Evolutionary conservation across 2,329 filamentous ascomycete species (phyloP), one percentile per base, ranked within the genome.

Genomic region (Aspergillus fijiensis): DNA sequence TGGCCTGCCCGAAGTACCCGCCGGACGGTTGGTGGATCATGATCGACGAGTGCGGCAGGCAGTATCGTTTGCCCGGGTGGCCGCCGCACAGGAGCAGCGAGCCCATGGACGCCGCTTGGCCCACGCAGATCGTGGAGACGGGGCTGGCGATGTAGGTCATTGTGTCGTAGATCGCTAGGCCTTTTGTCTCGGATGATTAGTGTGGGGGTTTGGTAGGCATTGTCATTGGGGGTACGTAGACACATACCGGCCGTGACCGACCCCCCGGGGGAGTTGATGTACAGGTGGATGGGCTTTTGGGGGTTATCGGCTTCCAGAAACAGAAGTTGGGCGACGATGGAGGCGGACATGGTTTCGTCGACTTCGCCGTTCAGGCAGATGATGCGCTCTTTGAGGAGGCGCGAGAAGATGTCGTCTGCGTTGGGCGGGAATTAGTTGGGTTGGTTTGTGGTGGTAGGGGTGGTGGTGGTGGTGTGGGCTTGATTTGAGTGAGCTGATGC

Each of bases 11-110:
- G 49, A 80, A 81, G 69, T 88, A 89, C 3, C 87, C 87, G 51
- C 94, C 94, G 2, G 90, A 87, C 0, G 96, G 95, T 75, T 99
- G 95, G 78, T 99, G 95, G 58, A 99, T 88, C 95, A 99, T 99
- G 72, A 99, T 90, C 56, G 91, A 90, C 68, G 89, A 91, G 75
- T 99, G 93, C n/a, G 93, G 93, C 35, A 99, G 84, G 57, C 91
- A 92, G 75, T 88, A 97, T 42, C 95, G 84, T 76, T 95, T 92
- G 16, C 92, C 92, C 1, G 89, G 83, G 60, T 91, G 86, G 21
- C 96, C 95, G 51, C 94, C 95, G 51, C 90, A 89, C 0, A 99
- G 85, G 1, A 99, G 82, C 25, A 99, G 82, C 1, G 89, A 92
- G 5, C 93, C 95, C 95, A 99, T 99, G 3, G 90, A 95, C 1